Percentiles rank a stretch among this genome's conserved stretches.
These are phyloP conservation scores for Margaritispora aquatica DNA, from an alignment of 495 filamentous ascomycete genomes.

Conservation along the genomic window DNA sequence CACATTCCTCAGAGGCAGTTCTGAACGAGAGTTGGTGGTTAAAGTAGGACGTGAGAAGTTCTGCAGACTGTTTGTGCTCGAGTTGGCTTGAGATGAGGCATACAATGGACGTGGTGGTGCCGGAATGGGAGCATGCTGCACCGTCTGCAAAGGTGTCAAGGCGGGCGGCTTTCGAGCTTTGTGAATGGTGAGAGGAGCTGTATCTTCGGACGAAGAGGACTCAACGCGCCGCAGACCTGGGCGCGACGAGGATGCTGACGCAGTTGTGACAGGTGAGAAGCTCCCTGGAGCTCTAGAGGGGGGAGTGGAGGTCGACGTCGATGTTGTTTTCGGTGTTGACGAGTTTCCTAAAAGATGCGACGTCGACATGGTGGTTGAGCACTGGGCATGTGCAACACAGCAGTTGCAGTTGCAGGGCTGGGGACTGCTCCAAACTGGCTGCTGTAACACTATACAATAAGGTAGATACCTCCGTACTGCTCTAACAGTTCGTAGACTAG, in stretches of 20 bases:
- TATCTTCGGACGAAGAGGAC: constrained; percentile 32
- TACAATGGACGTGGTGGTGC: constrained; percentile 8
- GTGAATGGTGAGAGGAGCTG: constrained; percentile 24
- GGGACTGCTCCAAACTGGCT: too few species aligned
- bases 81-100: constrained; percentile 13
- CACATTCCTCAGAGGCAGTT: constrained; percentile 19
- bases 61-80: constrained; percentile 32
- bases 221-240: constrained; percentile 36
- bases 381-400: too few species aligned
- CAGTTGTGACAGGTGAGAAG: constrained; percentile 45
- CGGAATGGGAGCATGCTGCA: constrained; percentile 14
- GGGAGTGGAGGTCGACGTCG: background rate
- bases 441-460: too few species aligned
- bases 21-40: background rate
- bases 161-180: constrained; percentile 13
- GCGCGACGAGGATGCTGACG: constrained; percentile 30
- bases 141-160: background rate
- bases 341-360: constrained; percentile 45
- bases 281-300: constrained; percentile 40
- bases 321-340: constrained; percentile 16
- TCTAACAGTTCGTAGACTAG: background rate
- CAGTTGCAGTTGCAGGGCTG: too few species aligned
- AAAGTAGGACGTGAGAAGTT: constrained; percentile 47
- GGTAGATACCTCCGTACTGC: too few species aligned
- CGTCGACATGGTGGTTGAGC: too few species aligned